Evolutionary conservation across 2,329 filamentous ascomycete genomes (phyloP).

Genomic region (Colletotrichum spaethianum): DNA sequence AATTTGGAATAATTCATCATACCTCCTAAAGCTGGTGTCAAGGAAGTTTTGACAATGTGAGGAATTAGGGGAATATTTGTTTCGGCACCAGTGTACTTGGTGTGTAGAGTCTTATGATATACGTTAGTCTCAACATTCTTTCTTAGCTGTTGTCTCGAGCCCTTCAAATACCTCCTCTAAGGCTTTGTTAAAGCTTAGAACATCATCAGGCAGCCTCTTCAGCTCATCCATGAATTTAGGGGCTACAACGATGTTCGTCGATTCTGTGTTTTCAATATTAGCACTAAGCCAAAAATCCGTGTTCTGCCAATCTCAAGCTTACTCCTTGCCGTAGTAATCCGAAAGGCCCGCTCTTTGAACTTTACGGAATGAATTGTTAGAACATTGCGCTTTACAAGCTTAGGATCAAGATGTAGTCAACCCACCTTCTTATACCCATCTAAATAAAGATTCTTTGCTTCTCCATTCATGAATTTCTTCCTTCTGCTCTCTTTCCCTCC

Average conservation of each 20-base stretch:
- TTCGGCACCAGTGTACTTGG: conserved; percentile 52
- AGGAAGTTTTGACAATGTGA: conserved; percentile 48
- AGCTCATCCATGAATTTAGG: conserved; percentile 50
- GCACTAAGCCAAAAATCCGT: not conserved
- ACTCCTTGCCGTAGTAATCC: conserved; percentile 47
- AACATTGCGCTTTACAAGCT: no score
- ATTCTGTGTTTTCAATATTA: conserved; percentile 40
- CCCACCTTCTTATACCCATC: conserved; percentile 50
- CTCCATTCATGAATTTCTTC: conserved; percentile 44
- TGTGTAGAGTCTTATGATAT: conserved; percentile 47
- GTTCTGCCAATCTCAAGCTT: not conserved
- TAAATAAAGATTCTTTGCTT: conserved; percentile 45
- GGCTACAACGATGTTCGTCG: conserved; percentile 48
- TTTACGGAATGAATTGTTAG: conserved; percentile 4
- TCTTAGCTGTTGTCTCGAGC: not conserved
- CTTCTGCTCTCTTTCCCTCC: conserved; percentile 46
- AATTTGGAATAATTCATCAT: not conserved
- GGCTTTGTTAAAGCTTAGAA: conserved; percentile 49
- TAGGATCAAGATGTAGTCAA: not conserved
- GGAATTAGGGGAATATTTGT: conserved; percentile 44
- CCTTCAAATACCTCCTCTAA: conserved; percentile 43
- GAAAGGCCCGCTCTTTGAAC: conserved; percentile 51
- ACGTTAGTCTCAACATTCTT: not conserved
- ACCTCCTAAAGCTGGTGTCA: conserved; percentile 53
- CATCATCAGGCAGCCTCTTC: conserved; percentile 50